Conservation (phyloP, 305 asterid genomes). For the Caryopteris hybrid region DNA sequence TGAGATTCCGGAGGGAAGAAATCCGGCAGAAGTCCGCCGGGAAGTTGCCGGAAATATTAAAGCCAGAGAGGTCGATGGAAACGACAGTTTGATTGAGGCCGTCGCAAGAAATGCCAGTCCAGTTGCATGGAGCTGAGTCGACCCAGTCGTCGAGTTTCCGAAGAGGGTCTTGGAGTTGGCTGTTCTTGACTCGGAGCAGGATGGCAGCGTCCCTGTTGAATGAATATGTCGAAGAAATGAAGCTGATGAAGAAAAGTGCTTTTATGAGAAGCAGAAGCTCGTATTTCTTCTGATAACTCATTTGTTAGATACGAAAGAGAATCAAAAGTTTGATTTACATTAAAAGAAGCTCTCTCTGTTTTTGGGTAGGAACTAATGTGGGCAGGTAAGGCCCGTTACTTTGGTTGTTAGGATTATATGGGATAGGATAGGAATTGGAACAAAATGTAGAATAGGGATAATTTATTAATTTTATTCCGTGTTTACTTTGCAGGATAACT, state of each 20-base stretch:
- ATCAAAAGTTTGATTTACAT: neutral
- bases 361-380: neutral
- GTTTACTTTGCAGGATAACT: too few species aligned
- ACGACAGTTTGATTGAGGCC: slow-evolving; percentile 29
- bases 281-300: slow-evolving; percentile 15
- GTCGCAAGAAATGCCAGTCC: slow-evolving; percentile 71
- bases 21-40: slow-evolving; percentile 82
- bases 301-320: too few species aligned
- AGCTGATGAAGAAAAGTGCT: slow-evolving; percentile 21
- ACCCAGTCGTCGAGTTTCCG: slow-evolving; percentile 48
- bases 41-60: slow-evolving; percentile 45
- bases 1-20: slow-evolving; percentile 43
- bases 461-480: too few species aligned
- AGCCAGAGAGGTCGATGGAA: slow-evolving; percentile 41
- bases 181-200: slow-evolving; percentile 51
- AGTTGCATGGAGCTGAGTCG: slow-evolving; percentile 57
- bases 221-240: slow-evolving; percentile 8
- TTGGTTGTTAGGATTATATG: too few species aligned
- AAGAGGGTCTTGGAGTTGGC: slow-evolving; percentile 40
- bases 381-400: too few species aligned
- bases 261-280: neutral
- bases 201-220: slow-evolving; percentile 53
- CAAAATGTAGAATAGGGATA: too few species aligned
- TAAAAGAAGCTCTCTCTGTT: neutral
- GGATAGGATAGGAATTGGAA: too few species aligned